Percentiles rank a stretch among this genome's conserved stretches.
Conservation (phyloP, 495 filamentous ascomycete genomes). For the Staphylotrichum longicolle region DNA sequence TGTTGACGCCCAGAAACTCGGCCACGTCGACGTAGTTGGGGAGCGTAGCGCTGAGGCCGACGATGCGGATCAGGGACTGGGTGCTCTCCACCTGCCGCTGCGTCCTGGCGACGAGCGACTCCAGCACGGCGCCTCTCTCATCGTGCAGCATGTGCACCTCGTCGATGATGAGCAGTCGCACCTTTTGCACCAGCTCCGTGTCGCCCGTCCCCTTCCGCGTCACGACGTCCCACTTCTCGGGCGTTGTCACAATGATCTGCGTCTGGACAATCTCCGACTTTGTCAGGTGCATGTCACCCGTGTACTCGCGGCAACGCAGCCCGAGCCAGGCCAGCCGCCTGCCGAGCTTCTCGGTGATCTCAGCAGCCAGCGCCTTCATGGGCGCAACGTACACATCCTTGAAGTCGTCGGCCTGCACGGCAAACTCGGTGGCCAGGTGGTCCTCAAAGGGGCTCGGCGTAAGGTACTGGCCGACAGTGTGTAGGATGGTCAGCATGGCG, state of each 20-base stretch:
- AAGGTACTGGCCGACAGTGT: conserved; percentile 81
- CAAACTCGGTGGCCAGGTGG: conserved; percentile 71
- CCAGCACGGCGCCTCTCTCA: conserved; percentile 91
- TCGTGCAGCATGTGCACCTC: conserved; percentile 99
- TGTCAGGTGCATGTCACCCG: conserved; percentile 97
- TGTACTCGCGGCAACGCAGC: conserved; percentile 84
- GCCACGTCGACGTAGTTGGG: conserved; percentile 97
- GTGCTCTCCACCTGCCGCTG: conserved; percentile 97
- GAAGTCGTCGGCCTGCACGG: conserved; percentile 79
- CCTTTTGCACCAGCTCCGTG: conserved; percentile 96
- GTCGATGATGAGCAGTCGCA: conserved; percentile 93
- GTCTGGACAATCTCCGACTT: conserved; percentile 94
- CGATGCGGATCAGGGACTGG: conserved; percentile 91
- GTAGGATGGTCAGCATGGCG: conserved; percentile 93
- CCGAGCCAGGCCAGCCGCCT: conserved; percentile 91
- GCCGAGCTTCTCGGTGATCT: conserved; percentile 93
- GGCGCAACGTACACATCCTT: conserved; percentile 98
- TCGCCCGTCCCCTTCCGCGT: conserved; percentile 96
- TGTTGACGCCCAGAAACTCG: conserved; percentile 94
- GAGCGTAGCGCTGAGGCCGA: conserved; percentile 91
- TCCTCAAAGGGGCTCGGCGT: conserved; percentile 72
- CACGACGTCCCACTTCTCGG: conserved; percentile 99
- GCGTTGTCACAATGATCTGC: conserved; percentile 97
- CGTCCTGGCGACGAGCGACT: conserved; percentile 90
- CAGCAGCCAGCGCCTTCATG: conserved; percentile 95